phyloP scores from a whole-genome alignment of 2,329 filamentous ascomycete genomes.

The Coleophoma crateriformis region DNA sequence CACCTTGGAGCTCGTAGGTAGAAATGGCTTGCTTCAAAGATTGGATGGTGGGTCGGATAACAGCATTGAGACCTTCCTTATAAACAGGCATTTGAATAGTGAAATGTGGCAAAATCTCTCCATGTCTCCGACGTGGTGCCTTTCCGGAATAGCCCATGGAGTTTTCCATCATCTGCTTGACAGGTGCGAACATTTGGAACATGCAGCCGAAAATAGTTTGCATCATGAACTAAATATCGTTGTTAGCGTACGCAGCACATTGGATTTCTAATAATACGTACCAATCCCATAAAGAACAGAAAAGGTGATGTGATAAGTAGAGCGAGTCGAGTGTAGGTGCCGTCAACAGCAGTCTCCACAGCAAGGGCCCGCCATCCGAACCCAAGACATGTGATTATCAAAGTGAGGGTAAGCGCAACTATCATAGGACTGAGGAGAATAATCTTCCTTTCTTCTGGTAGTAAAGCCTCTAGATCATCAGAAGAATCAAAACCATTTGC shows the following conservation, averaged over 20 bases:
- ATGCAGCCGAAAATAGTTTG: conserved; percentile 43
- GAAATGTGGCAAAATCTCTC: conserved; percentile 38
- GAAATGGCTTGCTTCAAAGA: conserved; percentile 53
- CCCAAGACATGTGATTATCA: conserved; percentile 48
- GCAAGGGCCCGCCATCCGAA: conserved; percentile 50
- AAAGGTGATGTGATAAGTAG: conserved; percentile 46
- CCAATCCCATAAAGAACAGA: conserved; percentile 53
- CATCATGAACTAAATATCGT: conserved; percentile 37
- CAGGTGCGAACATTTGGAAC: conserved; percentile 45
- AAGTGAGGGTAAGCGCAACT: conserved; percentile 43
- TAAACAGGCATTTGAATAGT: conserved; percentile 45
- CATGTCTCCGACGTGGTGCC: conserved; percentile 32
- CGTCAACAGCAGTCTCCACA: conserved; percentile 47
- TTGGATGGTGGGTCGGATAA: conserved; percentile 51
- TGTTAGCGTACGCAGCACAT: background rate
- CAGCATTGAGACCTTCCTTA: conserved; percentile 37
- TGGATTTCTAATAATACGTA: conserved; percentile 16
- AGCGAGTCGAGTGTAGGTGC: conserved; percentile 45
- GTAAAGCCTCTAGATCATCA: conserved; percentile 16
- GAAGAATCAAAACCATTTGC: background rate
- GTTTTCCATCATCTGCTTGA: conserved; percentile 37
- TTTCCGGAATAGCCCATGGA: conserved; percentile 30
- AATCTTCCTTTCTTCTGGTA: conserved; percentile 38
- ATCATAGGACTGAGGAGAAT: conserved; percentile 50
- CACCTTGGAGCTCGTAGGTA: conserved; percentile 54